Evolutionary conservation across 2,329 filamentous ascomycete species (phyloP), one percentile per base, ranked within the genome.

Genomic region (Phaeosphaeriaceae sp.): DNA sequence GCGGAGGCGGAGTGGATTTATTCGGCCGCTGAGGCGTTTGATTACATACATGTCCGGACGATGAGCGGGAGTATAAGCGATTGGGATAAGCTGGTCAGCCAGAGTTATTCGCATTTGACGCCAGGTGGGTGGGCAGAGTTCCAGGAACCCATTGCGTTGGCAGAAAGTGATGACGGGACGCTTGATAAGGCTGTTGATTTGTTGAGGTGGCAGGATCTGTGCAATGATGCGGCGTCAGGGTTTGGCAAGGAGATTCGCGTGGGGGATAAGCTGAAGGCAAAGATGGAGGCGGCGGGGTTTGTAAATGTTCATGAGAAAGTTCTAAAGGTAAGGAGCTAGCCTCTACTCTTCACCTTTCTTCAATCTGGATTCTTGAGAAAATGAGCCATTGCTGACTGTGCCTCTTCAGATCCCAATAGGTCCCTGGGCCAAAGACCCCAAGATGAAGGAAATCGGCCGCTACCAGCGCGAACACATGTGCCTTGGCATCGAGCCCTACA

Each of bases 381-480:
- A n/a, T n/a, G n/a, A n/a, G n/a, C n/a, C n/a, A n/a, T n/a, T n/a
- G n/a, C n/a, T n/a, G n/a, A n/a, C n/a, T n/a, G n/a, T n/a, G n/a
- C n/a, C n/a, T n/a, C n/a, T n/a, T n/a, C 13, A 76, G 73, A 62
- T 77, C 23, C 75, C 75, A 15, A 63, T 76, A 23, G 74, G 74
- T 15, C 69, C 73, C 1, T 85, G 83, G 83, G 77, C 82, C 6
- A 80, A 80, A 52, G 81, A 84, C 51, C 75, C 77, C 1, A 80
- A 79, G 54, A 79, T 83, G 77, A 85, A 84, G 65, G 79, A 82
- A 61, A 78, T 85, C 22, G 82, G 83, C 17, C 72, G 78, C 26
- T 83, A 74, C 55, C 71, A 76, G 60, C 72, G 73, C 46, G 73
- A 77, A 54, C 72, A 76, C 61, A 68, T 77, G 66, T 58, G 65